Conservation (phyloP, 805 yeast species). For the Pichia kluyveri region DNA sequence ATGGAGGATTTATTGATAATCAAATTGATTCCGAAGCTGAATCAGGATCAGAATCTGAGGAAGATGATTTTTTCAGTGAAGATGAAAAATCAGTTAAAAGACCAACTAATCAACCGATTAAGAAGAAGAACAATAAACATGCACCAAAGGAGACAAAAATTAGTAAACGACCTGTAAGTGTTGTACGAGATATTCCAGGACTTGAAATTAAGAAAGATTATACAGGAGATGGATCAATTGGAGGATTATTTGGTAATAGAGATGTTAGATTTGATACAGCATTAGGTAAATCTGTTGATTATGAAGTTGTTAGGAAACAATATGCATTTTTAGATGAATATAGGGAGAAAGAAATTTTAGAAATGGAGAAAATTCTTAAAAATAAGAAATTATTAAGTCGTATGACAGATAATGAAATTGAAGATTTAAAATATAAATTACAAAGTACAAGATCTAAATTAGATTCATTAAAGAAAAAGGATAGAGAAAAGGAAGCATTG, state of each 20-base stretch:
- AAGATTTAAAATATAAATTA: constrained; percentile 44
- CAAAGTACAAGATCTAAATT: constrained; percentile 61
- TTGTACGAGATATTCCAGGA: constrained; percentile 69
- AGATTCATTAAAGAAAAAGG: constrained; percentile 63
- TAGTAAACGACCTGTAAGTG: constrained; percentile 53
- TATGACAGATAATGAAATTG: constrained; percentile 36
- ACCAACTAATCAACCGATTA: constrained; percentile 10
- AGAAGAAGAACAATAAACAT: constrained; percentile 63
- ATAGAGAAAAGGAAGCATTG: constrained; percentile 60
- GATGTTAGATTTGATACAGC: constrained; percentile 92
- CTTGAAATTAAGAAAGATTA: constrained; percentile 30
- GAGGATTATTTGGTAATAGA: constrained; percentile 21
- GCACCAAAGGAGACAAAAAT: constrained; percentile 81
- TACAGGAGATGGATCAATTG: constrained; percentile 1
- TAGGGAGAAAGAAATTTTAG: constrained; percentile 60
- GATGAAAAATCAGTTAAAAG: constrained; percentile 25
- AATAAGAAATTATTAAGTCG: constrained; percentile 39
- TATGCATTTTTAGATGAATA: constrained; percentile 84
- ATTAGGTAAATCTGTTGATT: constrained; percentile 67
- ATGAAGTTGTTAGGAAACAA: constrained; percentile 56
- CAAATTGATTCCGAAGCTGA: constrained; percentile 3
- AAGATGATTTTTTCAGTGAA: constrained; percentile 27
- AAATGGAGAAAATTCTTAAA: constrained; percentile 47
- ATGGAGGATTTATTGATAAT: constrained; percentile 10
- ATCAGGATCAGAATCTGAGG: constrained; percentile 12